Conservation (phyloP, 2,329 filamentous ascomycete species). For the Cytospora schulzeri region DNA sequence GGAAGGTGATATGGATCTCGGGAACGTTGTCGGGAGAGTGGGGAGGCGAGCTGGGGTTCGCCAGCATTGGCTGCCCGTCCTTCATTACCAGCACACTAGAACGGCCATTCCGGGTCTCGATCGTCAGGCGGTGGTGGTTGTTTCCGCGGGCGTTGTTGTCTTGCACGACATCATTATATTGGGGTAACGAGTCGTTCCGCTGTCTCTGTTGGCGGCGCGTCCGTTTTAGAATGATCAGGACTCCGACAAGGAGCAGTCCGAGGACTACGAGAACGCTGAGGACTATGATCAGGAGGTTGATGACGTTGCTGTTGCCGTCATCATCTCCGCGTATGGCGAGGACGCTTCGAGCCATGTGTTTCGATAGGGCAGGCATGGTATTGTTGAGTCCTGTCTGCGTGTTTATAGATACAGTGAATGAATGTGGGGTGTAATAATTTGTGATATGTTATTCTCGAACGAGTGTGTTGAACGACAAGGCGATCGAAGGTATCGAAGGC, state of each 20-base stretch:
- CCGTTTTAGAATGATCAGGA: conserved; percentile 73
- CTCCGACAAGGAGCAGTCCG: conserved; percentile 66
- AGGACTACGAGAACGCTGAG: conserved; percentile 73
- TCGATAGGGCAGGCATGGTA: conserved; percentile 43
- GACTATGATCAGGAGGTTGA: conserved; percentile 78
- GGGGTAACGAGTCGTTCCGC: conserved; percentile 56
- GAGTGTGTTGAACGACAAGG: conserved; percentile 13
- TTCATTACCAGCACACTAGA: conserved; percentile 78
- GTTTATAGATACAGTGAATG: conserved; percentile 19
- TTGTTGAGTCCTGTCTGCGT: conserved; percentile 28
- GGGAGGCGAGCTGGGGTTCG: conserved; percentile 74
- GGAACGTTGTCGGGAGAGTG: conserved; percentile 81
- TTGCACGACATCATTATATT: conserved; percentile 62
- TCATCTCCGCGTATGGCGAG: conserved; percentile 51
- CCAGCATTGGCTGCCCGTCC: conserved; percentile 74
- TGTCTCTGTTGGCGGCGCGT: conserved; percentile 52
- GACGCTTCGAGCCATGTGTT: conserved; percentile 43
- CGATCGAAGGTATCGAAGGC: conserved; percentile 8
- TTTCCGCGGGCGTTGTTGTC: conserved; percentile 47
- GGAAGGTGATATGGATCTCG: conserved; percentile 97
- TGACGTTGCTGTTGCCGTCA: conserved; percentile 40
- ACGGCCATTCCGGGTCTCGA: conserved; percentile 58
- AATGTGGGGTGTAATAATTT: conserved; percentile 15
- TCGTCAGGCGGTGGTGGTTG: conserved; percentile 59
- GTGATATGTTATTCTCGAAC: conserved; percentile 15